Base-by-base conservation (phyloP, 345 rosid genomes). In the Gossypium arboreum region DNA sequence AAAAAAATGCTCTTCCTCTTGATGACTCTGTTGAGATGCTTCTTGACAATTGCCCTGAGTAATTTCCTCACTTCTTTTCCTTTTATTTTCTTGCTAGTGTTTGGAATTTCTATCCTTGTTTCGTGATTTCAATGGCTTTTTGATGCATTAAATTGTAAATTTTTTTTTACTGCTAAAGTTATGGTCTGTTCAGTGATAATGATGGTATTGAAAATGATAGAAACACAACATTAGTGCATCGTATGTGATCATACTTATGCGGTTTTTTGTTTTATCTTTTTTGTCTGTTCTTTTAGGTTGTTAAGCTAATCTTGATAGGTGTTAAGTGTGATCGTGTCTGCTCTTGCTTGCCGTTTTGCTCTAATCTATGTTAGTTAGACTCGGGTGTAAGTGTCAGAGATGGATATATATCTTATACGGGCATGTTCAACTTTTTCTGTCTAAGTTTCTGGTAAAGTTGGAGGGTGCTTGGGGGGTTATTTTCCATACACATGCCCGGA, bases 41-140 rank as follows among this genome's bases (percentile, higher is more conserved):
- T 88, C 93, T 95, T 76, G 99, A 95, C 80, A 85, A 82, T 70
- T 93, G 79, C 62, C 97, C 98, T 11, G 94, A 95, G 98, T 94
- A 83, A 81, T 92, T 74, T 58, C 20, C 59, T 17, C 41, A 0
- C 24, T 68, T 61, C 60, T 44, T 1, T 74, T 16, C 5, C 45
- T 41, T 57, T 29, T 75, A 20, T 52, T 52, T 17, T 24, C 11
- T 74, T 15, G n/a, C 8, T 11, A 41, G 12, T n/a, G 12, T 39
- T 39, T 3, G 9, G 7, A 34, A 44, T 18, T 39, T 55, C 44
- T 1, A 51, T 24, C 17, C 20, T 62, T 15, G 11, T 29, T 29
- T 34, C 11, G 12, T 12, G 9, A 12, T 20, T 20, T 9, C 9
- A 68, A 59, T 72, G 51, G 55, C 25, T 58, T 13, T 13, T 41